Base-by-base conservation (phyloP, 1,284 basidiomycete species). In the Termitomyces sp. region DNA sequence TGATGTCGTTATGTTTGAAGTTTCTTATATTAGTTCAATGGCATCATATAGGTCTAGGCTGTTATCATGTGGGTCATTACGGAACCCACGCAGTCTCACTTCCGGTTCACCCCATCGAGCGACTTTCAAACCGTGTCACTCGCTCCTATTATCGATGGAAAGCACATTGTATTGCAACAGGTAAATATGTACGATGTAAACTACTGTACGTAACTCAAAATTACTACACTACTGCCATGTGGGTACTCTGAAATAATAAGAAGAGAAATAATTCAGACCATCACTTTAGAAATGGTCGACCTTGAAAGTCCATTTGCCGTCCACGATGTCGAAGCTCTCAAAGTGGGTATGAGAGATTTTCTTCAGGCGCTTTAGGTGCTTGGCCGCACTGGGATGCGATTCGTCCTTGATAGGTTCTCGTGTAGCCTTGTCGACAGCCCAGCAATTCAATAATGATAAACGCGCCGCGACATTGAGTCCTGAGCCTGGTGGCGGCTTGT, bases 251-350 rank as follows among this genome's bases (percentile, higher is more conserved):
- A 24, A 10, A 18, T 37, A 19, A 47, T 37, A 35, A 39, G 8
- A 53, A 49, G 8, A 53, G 47, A 57, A 46, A 51, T 21, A 44
- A 37, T 42, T 21, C 41, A 41, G 46, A 52, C 61, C 52, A 33
- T 11, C n/a, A 24, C n/a, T 30, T 59, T 64, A 89, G 72, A 98
- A 98, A 74, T 96, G 93, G 66, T 95, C 88, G 54, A 98, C 96
- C 28, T 79, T 83, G 74, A 99, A 99, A 35, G 84, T 88, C 96
- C 97, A 98, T 66, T 83, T 86, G 43, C 96, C 96, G 60, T 83
- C 83, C 60, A 77, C 77, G 43, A 85, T 76, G 53, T 93, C 86
- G 67, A 92, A 98, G 64, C 74, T 75, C 66, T 93, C 84, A 65
- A 96, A 98, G 55, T 83, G 80, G 37, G 93, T 97, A 52, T 89